Conservation (phyloP, 106 monocot genomes). For the Phalaenopsis equestris region DNA sequence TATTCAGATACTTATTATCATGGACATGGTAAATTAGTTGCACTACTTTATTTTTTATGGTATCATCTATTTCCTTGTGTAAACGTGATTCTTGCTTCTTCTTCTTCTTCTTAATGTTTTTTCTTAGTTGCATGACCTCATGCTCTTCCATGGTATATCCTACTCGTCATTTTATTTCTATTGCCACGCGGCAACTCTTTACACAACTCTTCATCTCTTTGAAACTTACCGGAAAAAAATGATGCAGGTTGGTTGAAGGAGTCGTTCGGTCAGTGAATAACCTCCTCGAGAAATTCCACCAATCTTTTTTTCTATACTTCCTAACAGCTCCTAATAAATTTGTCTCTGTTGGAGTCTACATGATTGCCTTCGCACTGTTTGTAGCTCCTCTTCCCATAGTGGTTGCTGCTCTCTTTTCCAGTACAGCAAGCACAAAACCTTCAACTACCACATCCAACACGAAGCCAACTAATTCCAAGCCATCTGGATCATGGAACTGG, state of each 20-base stretch:
- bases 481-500: conserved; percentile 59
- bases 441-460: background rate
- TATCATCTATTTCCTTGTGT: background rate
- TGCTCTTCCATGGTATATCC: too few species aligned
- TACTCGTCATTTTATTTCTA: too few species aligned
- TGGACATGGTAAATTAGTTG: background rate
- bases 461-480: background rate
- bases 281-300: conserved; percentile 94
- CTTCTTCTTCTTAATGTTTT: background rate
- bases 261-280: conserved; percentile 78
- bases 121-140: background rate
- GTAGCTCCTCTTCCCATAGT: conserved; percentile 68
- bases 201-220: background rate
- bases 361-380: conserved; percentile 84
- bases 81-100: background rate
- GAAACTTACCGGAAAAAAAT: background rate
- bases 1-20: background rate
- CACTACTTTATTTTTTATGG: background rate
- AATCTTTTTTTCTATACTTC: conserved; percentile 92
- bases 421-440: background rate
- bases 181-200: too few species aligned
- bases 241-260: conserved; percentile 83
- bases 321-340: conserved; percentile 81
- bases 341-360: conserved; percentile 84
- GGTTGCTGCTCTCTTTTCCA: conserved; percentile 62